A percentile compares a stretch with the other conserved stretches of the same genome.
Evolutionary conservation across 257 asterid genomes (phyloP).

Genomic region (Solanum medicagineum): DNA sequence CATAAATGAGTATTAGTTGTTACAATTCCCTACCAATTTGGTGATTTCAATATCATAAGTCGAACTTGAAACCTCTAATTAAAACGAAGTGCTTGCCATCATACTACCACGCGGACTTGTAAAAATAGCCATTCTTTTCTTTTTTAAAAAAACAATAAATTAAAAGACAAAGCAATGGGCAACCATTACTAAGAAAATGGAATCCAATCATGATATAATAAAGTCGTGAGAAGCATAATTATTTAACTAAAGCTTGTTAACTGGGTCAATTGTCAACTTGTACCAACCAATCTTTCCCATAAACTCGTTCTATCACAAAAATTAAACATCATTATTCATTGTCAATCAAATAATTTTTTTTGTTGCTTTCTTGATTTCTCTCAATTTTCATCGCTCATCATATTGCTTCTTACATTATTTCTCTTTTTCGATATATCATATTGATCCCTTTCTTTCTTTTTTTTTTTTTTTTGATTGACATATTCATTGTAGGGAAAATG

Average conservation of each 20-base stretch:
- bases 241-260: neutral
- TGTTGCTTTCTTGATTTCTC: neutral
- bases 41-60: too few species aligned
- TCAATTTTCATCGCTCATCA: neutral
- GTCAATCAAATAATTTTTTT: neutral
- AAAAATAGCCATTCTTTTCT: neutral
- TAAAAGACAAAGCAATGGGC: neutral
- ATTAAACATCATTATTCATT: neutral
- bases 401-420: neutral
- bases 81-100: neutral
- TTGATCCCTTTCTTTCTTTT: neutral
- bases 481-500: conserved; percentile 3
- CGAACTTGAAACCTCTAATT: neutral
- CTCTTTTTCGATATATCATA: neutral
- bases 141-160: neutral
- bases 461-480: neutral
- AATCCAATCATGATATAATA: neutral
- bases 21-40: too few species aligned
- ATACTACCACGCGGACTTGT: neutral
- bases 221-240: neutral
- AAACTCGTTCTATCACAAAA: neutral
- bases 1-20: neutral
- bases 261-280: neutral
- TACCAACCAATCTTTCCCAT: neutral
- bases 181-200: neutral